A percentile compares a stretch with the other conserved stretches of the same genome.
Evolutionary conservation across 441 rosid species (phyloP).

Genomic region (Syzygium syzygioides): DNA sequence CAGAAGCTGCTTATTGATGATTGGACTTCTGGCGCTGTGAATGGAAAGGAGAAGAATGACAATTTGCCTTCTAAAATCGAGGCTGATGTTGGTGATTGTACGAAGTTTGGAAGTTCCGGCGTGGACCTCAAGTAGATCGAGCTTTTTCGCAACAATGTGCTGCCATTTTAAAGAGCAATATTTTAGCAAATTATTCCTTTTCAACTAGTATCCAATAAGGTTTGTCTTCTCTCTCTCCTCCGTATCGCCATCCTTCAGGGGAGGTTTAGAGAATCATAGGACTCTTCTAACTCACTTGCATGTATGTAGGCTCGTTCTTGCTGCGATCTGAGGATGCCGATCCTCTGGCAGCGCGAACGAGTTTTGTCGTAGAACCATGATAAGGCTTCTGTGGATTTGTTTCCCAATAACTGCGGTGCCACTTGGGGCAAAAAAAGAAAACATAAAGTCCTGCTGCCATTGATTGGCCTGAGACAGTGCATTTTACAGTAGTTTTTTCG

Average conservation of each 20-base stretch:
- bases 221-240: too few species aligned
- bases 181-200: too few species aligned
- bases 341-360: background rate
- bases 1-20: constrained; percentile 5
- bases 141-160: constrained; percentile 41
- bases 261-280: too few species aligned
- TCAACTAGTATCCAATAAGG: too few species aligned
- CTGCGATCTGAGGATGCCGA: too few species aligned
- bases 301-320: too few species aligned
- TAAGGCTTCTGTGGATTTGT: background rate
- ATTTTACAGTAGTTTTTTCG: background rate
- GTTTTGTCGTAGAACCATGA: background rate
- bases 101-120: constrained; percentile 18
- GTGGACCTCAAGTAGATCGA: constrained; percentile 31
- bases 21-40: background rate
- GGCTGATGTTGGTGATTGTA: background rate
- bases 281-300: too few species aligned
- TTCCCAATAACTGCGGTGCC: background rate
- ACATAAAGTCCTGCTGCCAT: background rate
- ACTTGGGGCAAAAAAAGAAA: background rate
- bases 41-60: constrained; percentile 4
- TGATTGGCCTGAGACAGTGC: background rate
- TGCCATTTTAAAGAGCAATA: constrained; percentile 21
- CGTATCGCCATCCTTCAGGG: too few species aligned
- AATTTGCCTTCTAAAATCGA: constrained; percentile 5